phyloP scores from a whole-genome alignment of 345 rosid genomes.

The Diplotaxis tenuifolia region DNA sequence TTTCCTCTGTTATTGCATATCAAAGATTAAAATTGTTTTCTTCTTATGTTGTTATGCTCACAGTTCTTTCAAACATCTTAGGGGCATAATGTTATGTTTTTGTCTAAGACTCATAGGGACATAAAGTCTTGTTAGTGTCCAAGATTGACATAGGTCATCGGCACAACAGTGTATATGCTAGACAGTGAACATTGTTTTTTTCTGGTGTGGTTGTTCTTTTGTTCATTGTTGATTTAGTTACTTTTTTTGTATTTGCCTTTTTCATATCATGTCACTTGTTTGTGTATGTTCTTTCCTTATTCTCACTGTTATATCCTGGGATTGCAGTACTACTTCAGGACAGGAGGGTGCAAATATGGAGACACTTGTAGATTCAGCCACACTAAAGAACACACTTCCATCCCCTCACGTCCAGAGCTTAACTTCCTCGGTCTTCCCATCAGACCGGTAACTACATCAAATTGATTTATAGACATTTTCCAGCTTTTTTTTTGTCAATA shows the following conservation, averaged over 20 bases:
- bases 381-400: conserved; percentile 44
- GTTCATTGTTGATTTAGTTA: not conserved
- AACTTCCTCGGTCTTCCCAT: conserved; percentile 95
- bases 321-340: conserved; percentile 89
- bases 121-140: no score
- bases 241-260: not conserved
- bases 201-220: not conserved
- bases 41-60: not conserved
- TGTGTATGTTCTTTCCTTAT: not conserved
- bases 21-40: not conserved
- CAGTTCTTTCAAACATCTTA: not conserved
- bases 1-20: not conserved
- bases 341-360: conserved; percentile 97
- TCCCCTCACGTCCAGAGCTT: conserved; percentile 50
- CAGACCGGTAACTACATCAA: conserved; percentile 53
- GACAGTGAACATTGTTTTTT: no score
- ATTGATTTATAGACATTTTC: conserved; percentile 4
- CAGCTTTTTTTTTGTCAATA: conserved; percentile 7
- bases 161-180: no score
- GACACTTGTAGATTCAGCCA: conserved; percentile 86
- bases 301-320: no score
- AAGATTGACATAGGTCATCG: no score
- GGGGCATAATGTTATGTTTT: no score
- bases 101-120: no score
- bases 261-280: not conserved